Percentiles rank a stretch among this genome's conserved stretches.
Evolutionary conservation across 805 yeast genomes (phyloP).

Genomic region (Saccharomycopsis sp.): DNA sequence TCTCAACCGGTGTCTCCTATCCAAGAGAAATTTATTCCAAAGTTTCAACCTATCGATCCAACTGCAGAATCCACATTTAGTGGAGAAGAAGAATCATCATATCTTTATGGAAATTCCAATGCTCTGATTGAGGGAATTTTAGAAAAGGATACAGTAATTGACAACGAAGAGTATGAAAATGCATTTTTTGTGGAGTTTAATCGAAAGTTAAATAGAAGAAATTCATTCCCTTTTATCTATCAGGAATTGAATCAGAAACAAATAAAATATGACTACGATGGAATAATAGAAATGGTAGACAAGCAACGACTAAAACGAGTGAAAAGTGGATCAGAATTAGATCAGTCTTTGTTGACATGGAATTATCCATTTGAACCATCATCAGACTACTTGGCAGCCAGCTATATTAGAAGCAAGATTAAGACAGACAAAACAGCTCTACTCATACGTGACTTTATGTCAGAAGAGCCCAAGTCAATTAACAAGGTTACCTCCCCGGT

Average conservation of each 20-base stretch:
- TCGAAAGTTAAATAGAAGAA: slow-evolving; percentile 29
- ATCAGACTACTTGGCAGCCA: slow-evolving; percentile 5
- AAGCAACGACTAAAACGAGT: slow-evolving; percentile 25
- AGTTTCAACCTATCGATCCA: neutral
- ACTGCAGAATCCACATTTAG: neutral
- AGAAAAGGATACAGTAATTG: neutral
- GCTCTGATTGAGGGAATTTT: slow-evolving; percentile 14
- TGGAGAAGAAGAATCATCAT: too few species aligned
- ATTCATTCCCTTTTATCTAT: slow-evolving; percentile 33
- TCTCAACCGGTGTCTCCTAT: neutral
- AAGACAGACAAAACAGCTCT: slow-evolving; percentile 18
- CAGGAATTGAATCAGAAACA: slow-evolving; percentile 29
- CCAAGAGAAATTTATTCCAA: neutral
- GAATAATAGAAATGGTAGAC: slow-evolving; percentile 12
- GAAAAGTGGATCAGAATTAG: slow-evolving; percentile 33
- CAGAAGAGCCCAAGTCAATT: neutral
- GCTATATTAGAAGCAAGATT: slow-evolving; percentile 23
- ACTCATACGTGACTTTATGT: neutral
- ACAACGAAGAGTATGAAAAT: neutral
- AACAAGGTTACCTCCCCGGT: neutral
- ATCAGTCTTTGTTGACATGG: slow-evolving; percentile 23
- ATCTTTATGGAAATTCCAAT: slow-evolving; percentile 4
- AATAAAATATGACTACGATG: slow-evolving; percentile 26
- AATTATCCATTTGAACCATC: slow-evolving; percentile 20
- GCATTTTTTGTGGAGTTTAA: slow-evolving; percentile 22